Base-by-base conservation (phyloP, 2,329 filamentous ascomycete genomes). In the Talaromyces sp. region DNA sequence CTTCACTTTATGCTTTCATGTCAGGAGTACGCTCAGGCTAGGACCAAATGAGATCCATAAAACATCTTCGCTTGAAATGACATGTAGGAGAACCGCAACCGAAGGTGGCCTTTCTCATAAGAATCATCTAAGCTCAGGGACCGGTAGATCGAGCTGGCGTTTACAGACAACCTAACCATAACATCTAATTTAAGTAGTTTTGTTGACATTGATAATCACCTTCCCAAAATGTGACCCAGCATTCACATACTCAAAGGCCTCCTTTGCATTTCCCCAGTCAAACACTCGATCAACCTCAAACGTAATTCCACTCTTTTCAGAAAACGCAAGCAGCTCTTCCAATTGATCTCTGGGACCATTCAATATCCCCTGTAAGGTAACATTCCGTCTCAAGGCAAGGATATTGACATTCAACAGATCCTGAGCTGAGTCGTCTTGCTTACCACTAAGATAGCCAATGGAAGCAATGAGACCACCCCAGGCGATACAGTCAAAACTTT, bases 341-440 rank as follows among this genome's bases (percentile, higher is more conserved):
- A 79, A 84, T 47, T 82, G 76, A 67, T 86, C 84, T 68, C 81
- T 82, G 0, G 88, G 86, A 0, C 88, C 88, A 72, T 89, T 89
- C 33, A 89, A 70, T 7, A 90, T 83, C 0, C 88, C 84, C 72
- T 84, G 85, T 8, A 86, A 70, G 1, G 83, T 85, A 1, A 85
- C 81, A 49, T 81, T 86, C 24, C 82, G 76, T 66, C 78, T 76
- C 52, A 85, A 69, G 2, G 82, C 80, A 19, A 85, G 76, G 33
- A 90, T 75, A 69, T 89, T 90, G 14, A 87, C 83, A 68, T 89
- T 88, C 8, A 84, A 78, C 52, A 85, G 73, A 73, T 87, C 84
- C 0, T 80, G 83, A 4, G 77, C 74, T 0, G 89, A 87, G 66
- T 85, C 78, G 73, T 58, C 52, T 24, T 64, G 49, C n/a, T 89